Evolutionary conservation across 176 grass and related monocot genomes (phyloP), one percentile per base, ranked within the genome.

Genomic region (Oropetium thomaeum): DNA sequence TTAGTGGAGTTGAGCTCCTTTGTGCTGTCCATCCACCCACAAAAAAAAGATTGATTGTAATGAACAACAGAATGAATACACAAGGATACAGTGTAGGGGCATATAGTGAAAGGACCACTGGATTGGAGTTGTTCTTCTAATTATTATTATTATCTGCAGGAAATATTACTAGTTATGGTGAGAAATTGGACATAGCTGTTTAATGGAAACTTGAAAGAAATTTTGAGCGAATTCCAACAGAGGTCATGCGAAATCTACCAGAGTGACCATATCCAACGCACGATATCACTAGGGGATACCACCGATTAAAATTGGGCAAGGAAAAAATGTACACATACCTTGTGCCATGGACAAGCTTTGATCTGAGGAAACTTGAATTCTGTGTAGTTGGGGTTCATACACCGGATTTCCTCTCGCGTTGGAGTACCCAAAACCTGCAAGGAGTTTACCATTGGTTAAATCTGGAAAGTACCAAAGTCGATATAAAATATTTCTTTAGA

Each of bases 291-390:
- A 28, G 4, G 8, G 10, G 16, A 5, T 23, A 23, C 2, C 44
- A 64, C 22, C 31, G 32, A 63, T n/a, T 31, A 63, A 1, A 71
- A 62, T 5, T 17, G 26, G 39, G 25, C 19, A 35, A 20, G 28
- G 49, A 26, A 19, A 42, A 81, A 62, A 5, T 32, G 34, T 40
- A 19, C 11, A 30, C 34, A 59, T 16, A 89, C 82, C 82, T 89
- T 89, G 73, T 89, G 87, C 87, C 87, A 89, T 47, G 82, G 87
- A 66, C 79, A 70, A 23, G 82, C 82, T 81, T 89, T 89, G 67
- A 89, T 85, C 82, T 85, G 87, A 20, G 87, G 87, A 82, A 85
- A 89, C 10, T 76, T 85, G 75, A 85, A 89, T 41, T 89, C 87
- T 67, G 82, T 89, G 26, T 89, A 85, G 55, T 82, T 89, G 29